Conservation (phyloP, 2,329 filamentous ascomycete genomes). For the Coniella lustricola region DNA sequence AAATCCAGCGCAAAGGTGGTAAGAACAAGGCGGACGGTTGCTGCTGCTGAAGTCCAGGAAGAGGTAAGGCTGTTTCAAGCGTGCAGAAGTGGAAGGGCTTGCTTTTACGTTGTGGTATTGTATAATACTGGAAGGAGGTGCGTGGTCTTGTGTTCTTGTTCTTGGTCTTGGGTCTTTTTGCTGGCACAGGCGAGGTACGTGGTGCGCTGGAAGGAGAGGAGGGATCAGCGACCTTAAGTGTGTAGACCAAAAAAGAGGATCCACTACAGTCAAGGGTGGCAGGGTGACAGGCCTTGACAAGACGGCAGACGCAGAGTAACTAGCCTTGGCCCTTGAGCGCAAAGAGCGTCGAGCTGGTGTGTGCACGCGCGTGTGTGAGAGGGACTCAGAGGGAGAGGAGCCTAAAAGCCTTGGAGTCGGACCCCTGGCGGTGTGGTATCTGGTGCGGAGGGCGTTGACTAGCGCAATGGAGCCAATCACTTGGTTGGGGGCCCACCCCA, state of each 20-base stretch:
- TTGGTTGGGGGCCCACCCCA: constrained; percentile 26
- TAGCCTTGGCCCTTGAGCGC: constrained; percentile 20
- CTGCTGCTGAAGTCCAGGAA: constrained; percentile 47
- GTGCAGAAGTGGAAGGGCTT: no score
- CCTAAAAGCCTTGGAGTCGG: no score
- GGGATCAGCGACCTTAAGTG: constrained; percentile 18
- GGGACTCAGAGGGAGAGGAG: constrained; percentile 33
- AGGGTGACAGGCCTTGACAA: constrained; percentile 4
- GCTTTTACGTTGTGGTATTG: no score
- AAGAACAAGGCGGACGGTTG: constrained; percentile 25
- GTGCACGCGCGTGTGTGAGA: constrained; percentile 26
- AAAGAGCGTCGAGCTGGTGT: no score
- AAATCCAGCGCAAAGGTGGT: neutral
- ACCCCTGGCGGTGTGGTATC: constrained; percentile 9
- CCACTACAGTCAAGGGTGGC: constrained; percentile 1
- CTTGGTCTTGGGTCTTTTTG: constrained; percentile 19
- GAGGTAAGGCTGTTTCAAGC: constrained; percentile 23
- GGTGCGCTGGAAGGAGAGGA: constrained; percentile 19
- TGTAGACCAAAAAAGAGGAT: constrained; percentile 5
- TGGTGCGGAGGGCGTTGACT: constrained; percentile 24
- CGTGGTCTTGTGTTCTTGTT: constrained; percentile 21
- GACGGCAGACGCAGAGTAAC: neutral
- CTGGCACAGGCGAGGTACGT: constrained; percentile 23
- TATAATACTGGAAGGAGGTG: neutral
- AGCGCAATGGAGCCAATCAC: constrained; percentile 29